Base-by-base conservation (phyloP, 2,329 filamentous ascomycete genomes). In the Cladorrhinum sp. region DNA sequence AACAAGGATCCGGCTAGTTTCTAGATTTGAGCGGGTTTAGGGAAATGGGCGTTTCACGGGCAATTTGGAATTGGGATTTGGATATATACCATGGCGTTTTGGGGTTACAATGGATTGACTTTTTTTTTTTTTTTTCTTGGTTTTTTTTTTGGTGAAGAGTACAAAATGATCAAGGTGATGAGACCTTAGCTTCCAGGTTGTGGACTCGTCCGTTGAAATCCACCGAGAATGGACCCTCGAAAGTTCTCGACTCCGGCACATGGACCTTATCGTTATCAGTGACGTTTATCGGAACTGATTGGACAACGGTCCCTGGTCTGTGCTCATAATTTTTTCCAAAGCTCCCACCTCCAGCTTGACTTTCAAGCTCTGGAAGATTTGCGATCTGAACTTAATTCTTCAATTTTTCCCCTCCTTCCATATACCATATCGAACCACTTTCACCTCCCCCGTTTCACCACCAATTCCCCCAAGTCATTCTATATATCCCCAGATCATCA, bases 401-500 rank as follows among this genome's bases (percentile, higher is more conserved):
- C 16, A 7, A 7, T 32, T 41, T 41, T 41, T 41, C 16, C 10
- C 20, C 41, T 10, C 16, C n/a, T 10, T 45, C 41, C 41, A 16
- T 18, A 45, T n/a, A 45, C n/a, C 10, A 18, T 16, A 45, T 10
- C 7, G 7, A 41, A 32, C 32, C 57, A 20, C 55, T 25, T 36
- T 55, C 50, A 56, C 22, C 27, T 10, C 27, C 7, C 29, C 5
- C 55, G 13, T 58, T 53, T 16, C 16, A 18, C 41, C 41, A 18
- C 29, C 13, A 32, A 32, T 7, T 8, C 16, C 22, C 20, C 50
- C 12, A 12, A 16, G 10, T 29, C n/a, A 18, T 36, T 32, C n/a
- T 23, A n/a, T n/a, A n/a, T n/a, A n/a, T 38, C 36, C 6, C 49
- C 13, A 36, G 8, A 60, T 57, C 59, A 16, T 38, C 75, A 83